Evolutionary conservation across 129 eudicot genomes (phyloP).

Genomic region (Deinandra increscens): DNA sequence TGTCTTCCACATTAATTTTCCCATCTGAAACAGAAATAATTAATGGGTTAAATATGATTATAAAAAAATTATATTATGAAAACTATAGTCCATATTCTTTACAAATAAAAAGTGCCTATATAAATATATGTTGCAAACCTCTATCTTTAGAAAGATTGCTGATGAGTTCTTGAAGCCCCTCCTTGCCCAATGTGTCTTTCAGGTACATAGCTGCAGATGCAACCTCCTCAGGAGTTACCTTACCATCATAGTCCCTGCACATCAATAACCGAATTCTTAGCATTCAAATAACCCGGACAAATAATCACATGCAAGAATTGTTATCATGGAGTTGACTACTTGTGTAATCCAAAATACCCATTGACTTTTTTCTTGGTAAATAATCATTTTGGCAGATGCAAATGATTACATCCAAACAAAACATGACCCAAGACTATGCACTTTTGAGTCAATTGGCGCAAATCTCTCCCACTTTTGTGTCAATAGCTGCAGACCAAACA

Average conservation of each 20-base stretch:
- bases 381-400: too few species aligned
- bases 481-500: too few species aligned
- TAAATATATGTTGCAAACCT: constrained; percentile 38
- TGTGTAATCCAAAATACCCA: too few species aligned
- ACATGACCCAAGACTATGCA: too few species aligned
- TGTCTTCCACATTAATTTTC: constrained; percentile 90
- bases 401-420: too few species aligned
- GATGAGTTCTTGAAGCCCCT: constrained; percentile 89
- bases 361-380: too few species aligned
- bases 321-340: too few species aligned
- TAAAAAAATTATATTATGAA: neutral
- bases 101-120: neutral
- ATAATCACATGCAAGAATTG: neutral
- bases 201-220: constrained; percentile 89
- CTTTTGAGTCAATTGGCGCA: too few species aligned
- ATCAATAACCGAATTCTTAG: neutral
- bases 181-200: constrained; percentile 88
- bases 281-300: neutral
- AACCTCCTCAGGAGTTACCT: constrained; percentile 94
- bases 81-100: neutral
- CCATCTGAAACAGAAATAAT: constrained; percentile 57
- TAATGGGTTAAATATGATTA: neutral
- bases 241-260: constrained; percentile 76
- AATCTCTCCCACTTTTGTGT: too few species aligned
- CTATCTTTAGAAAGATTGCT: constrained; percentile 83